Evolutionary conservation across 2,329 filamentous ascomycete genomes (phyloP), one percentile per base, ranked within the genome.

Genomic region (Pyricularia sp.): DNA sequence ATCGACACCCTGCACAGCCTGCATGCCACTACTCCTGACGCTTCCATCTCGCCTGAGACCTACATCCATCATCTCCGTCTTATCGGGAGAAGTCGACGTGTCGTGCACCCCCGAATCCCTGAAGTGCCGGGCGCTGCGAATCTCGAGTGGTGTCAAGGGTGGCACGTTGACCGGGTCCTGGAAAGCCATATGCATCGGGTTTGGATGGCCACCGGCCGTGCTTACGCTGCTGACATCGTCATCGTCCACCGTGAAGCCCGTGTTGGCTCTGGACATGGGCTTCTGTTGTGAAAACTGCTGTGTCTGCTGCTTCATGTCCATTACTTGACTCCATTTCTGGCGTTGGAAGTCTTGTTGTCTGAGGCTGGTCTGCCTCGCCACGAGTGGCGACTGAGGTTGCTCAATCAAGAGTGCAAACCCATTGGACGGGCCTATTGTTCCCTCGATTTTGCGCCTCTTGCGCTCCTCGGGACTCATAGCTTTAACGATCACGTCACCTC

Each of bases 401-500:
- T 64, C 62, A 9, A 55, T 64, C 49, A 33, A 33, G 22, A 59
- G 40, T 30, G n/a, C 22, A 13, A 63, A 63, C 13, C 40, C 19
- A 22, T 40, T 24, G 40, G 62, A 64, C 49, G 30, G 33, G 19
- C 60, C 33, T 2, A 35, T 24, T n/a, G 60, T 62, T 30, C 49
- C 26, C 26, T 22, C 30, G 19, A 33, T 6, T 28, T 26, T 35
- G 49, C 28, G 44, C 16, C 53, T 33, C 63, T 49, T 44, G 5
- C 62, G 33, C 55, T 65, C 65, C 35, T 64, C 63, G 49, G 62
- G 44, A 40, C 66, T 65, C 62, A 71, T 67, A 12, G 75, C 66
- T 12, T 72, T 71, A 2, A 79, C 71, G 0, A 82, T 70, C 0
- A 77, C 71, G 57, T 79, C 76, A 0, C 82, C 84, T 0, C 86